Conservation (phyloP, 1,284 basidiomycete genomes). For the Trichosporon coremiiforme region DNA sequence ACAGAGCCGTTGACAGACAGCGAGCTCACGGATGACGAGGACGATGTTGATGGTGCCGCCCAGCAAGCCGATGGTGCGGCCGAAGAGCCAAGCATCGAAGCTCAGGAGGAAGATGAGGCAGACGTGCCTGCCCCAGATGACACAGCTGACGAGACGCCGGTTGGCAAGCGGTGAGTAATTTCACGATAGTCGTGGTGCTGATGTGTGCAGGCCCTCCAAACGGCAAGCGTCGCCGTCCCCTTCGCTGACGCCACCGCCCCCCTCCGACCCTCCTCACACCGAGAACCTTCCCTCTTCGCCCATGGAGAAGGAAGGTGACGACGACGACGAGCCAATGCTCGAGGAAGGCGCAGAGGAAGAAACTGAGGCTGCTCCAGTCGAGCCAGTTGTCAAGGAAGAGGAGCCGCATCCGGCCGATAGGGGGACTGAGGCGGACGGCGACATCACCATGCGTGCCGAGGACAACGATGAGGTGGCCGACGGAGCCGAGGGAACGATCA, state of each 20-base stretch:
- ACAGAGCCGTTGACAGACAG: slow-evolving; percentile 35
- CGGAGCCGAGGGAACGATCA: slow-evolving; percentile 8
- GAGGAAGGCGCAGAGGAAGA: slow-evolving; percentile 18
- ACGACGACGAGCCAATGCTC: slow-evolving; percentile 1
- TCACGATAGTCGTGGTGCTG: neutral
- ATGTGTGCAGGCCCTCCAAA: slow-evolving; percentile 11
- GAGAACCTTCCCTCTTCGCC: slow-evolving; percentile 29
- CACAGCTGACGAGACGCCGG: neutral
- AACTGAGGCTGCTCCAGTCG: neutral
- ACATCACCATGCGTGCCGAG: slow-evolving; percentile 36
- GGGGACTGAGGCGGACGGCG: slow-evolving; percentile 33
- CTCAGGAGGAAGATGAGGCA: neutral
- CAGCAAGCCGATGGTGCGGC: slow-evolving; percentile 20
- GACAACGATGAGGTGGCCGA: slow-evolving; percentile 19
- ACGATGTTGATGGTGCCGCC: slow-evolving; percentile 24
- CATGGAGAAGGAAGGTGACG: slow-evolving; percentile 11
- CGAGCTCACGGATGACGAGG: slow-evolving; percentile 39
- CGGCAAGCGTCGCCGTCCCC: slow-evolving; percentile 32
- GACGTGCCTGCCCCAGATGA: neutral
- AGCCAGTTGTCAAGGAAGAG: slow-evolving; percentile 18
- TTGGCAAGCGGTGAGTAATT: slow-evolving; percentile 11
- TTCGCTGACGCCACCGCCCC: slow-evolving; percentile 38
- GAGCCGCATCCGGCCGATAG: slow-evolving; percentile 23
- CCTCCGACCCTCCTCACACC: slow-evolving; percentile 32
- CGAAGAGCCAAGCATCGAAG: slow-evolving; percentile 23